Evolutionary conservation across 768 basidiomycete species (phyloP), one percentile per base, ranked within the genome.

Genomic region (Strobilomyces dryophilus): DNA sequence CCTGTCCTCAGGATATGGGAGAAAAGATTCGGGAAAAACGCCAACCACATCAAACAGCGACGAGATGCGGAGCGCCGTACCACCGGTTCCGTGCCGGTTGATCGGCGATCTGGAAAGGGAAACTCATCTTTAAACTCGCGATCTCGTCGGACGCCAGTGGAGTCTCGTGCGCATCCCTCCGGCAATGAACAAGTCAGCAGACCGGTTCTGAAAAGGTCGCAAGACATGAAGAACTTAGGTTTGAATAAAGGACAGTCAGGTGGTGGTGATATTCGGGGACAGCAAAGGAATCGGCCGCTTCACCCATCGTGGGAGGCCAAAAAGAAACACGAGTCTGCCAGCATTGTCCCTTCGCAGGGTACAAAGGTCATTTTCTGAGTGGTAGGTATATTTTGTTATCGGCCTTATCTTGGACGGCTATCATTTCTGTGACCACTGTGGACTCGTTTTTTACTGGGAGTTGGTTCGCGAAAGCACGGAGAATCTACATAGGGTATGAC

Each of bases 301-400:
- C 97, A 99, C 71, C 95, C 97, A 2, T 95, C 92, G 14, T 99
- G 97, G 95, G 91, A 91, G 69, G 97, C 97, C 7, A 98, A 95
- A 73, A 79, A 78, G 70, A 85, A 82, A 67, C 68, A 85, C 54
- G 92, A 88, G 71, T 79, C 76, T 58, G 75, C 73, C n/a, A 74
- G 74, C 8, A 85, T 87, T 35, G 69, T 83, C 10, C 80, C 83
- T 40, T 76, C 84, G 43, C 83, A 85, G 69, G 90, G 92, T 24
- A 94, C 84, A 66, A 97, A 97, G 75, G 95, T 97, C 53, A 81
- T 80, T 49, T 91, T 79, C 40, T 50, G 44, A 52, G 15, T 45
- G 56, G 18, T 63, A 59, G 47, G 39, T 14, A 45, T 39, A 43
- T 49, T 47, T 44, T 42, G 21, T 39, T 44, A 51, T 45, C 39